Conservation (phyloP, 352 stramenopile species). For the Phytophthora macrochlamydospora region DNA sequence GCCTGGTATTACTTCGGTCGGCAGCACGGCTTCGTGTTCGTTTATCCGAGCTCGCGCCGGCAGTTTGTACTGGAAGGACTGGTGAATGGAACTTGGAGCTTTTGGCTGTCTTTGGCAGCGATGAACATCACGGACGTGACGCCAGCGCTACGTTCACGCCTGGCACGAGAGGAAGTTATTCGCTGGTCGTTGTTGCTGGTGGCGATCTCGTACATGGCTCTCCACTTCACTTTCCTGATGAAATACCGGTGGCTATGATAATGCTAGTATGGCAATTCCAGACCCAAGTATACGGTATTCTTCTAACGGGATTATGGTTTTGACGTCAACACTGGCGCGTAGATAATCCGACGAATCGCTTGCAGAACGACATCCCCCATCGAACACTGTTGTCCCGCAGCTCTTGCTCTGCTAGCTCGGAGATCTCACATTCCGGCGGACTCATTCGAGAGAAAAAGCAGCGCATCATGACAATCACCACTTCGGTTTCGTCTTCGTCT, state of each 20-base stretch:
- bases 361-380: conserved; percentile 18
- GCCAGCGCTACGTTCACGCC: conserved; percentile 33
- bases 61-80: conserved; percentile 75
- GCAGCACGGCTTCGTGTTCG: conserved; percentile 58
- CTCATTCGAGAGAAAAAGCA: conserved; percentile 15
- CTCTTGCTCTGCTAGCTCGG: conserved; percentile 4
- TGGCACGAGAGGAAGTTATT: conserved; percentile 56
- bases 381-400: conserved; percentile 7
- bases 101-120: conserved; percentile 55
- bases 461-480: conserved; percentile 18
- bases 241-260: conserved; percentile 59
- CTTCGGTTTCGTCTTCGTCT: conserved; percentile 10
- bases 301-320: neutral
- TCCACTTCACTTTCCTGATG: conserved; percentile 59
- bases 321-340: neutral
- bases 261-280: neutral
- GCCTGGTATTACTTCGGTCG: conserved; percentile 59
- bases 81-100: conserved; percentile 66
- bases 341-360: conserved; percentile 17
- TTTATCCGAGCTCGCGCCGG: conserved; percentile 64
- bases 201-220: conserved; percentile 48
- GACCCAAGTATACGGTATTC: neutral
- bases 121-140: conserved; percentile 56
- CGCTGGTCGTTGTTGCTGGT: conserved; percentile 46
- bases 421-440: conserved; percentile 18